phyloP scores from a whole-genome alignment of 805 yeast genomes.

The Metschnikowia corniflorae region DNA sequence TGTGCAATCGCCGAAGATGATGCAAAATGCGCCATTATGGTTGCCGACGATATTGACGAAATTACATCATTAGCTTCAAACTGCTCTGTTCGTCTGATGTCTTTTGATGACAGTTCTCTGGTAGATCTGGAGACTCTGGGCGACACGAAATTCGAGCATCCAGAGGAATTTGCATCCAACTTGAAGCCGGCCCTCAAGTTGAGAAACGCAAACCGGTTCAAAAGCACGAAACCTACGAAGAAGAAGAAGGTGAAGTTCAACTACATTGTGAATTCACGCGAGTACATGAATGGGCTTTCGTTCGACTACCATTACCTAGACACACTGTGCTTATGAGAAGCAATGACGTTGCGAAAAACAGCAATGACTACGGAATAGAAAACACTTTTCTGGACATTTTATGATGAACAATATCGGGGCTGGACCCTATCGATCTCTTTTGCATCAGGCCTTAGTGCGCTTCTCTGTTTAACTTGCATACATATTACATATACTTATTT shows the following conservation, averaged over 20 bases:
- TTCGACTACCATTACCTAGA: conserved; percentile 44
- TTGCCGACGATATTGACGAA: conserved; percentile 11
- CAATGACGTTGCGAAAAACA: conserved; percentile 1
- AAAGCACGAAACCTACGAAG: conserved; percentile 10
- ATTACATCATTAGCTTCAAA: conserved; percentile 11
- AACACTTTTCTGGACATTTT: too few species aligned
- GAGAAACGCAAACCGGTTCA: conserved; percentile 3
- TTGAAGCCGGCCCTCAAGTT: conserved; percentile 21
- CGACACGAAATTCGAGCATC: conserved; percentile 11
- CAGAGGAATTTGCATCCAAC: conserved; percentile 10
- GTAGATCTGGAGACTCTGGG: conserved; percentile 6
- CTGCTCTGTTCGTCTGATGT: conserved; percentile 5
- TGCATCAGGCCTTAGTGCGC: too few species aligned
- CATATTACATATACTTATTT: too few species aligned
- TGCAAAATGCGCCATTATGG: too few species aligned
- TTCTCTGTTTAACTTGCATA: too few species aligned
- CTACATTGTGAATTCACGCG: conserved; percentile 42
- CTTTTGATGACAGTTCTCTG: conserved; percentile 12
- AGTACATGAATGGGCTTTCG: conserved; percentile 41
- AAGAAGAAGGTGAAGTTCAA: conserved; percentile 39
- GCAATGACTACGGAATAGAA: neutral
- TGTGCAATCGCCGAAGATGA: neutral
- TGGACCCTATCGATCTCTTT: too few species aligned
- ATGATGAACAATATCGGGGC: too few species aligned
- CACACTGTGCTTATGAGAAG: conserved; percentile 26